These are phyloP conservation scores for Erythrobasidium hasegawianum DNA, from an alignment of 1,284 basidiomycete species.

Conservation along the genomic window DNA sequence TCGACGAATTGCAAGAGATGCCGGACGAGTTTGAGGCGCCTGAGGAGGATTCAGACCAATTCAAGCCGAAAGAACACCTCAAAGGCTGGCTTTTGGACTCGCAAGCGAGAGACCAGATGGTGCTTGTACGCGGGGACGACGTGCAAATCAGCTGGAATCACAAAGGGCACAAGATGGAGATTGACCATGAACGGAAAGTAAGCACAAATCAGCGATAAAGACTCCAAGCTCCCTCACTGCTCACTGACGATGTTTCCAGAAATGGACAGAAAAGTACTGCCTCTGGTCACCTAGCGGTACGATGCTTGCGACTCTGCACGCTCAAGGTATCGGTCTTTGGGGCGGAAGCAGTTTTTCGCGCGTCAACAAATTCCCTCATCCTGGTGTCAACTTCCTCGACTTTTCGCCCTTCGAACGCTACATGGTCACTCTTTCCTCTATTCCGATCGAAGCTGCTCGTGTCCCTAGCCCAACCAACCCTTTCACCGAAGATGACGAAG, in stretches of 20 bases:
- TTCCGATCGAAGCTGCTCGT: slow-evolving; percentile 67
- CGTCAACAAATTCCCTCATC: slow-evolving; percentile 88
- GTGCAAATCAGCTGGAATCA: slow-evolving; percentile 93
- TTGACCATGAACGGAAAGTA: slow-evolving; percentile 69
- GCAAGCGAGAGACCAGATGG: slow-evolving; percentile 91
- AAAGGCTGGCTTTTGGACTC: slow-evolving; percentile 91
- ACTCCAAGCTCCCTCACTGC: neutral
- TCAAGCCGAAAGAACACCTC: slow-evolving; percentile 77
- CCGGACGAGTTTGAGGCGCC: slow-evolving; percentile 82
- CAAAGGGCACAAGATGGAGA: slow-evolving; percentile 79
- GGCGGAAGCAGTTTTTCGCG: slow-evolving; percentile 84
- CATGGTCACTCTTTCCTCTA: slow-evolving; percentile 96
- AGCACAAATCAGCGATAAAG: slow-evolving; percentile 44
- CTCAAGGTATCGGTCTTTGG: slow-evolving; percentile 94
- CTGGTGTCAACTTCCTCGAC: slow-evolving; percentile 90
- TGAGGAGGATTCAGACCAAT: slow-evolving; percentile 77
- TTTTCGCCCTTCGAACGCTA: slow-evolving; percentile 98
- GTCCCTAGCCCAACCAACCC: slow-evolving; percentile 57
- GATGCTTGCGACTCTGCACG: slow-evolving; percentile 86
- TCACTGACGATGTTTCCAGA: slow-evolving; percentile 53
- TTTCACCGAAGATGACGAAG: slow-evolving; percentile 91
- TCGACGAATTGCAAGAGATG: slow-evolving; percentile 76
- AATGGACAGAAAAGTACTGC: slow-evolving; percentile 97
- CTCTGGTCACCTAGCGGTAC: slow-evolving; percentile 97
- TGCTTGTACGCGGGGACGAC: slow-evolving; percentile 87